Base-by-base conservation (phyloP, 495 filamentous ascomycete species). In the Neurospora discreta region DNA sequence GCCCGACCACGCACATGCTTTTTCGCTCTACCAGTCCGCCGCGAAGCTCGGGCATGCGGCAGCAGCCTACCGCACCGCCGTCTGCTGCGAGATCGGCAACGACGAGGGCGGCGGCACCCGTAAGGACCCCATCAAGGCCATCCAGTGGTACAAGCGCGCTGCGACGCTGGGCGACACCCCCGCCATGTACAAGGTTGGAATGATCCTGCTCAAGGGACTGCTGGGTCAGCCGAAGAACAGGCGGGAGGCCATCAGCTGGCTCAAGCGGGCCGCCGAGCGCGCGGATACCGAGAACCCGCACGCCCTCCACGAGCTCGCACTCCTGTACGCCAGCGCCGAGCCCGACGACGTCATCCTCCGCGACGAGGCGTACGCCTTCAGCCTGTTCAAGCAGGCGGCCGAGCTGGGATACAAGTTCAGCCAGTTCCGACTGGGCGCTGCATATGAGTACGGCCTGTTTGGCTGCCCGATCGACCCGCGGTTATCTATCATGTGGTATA, bases 121-220 rank as follows among this genome's bases (percentile, higher is more conserved):
- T 68, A 92, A 92, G 73, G 95, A 99, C 78, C 92, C 93, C 4
- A 81, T 93, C 75, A 98, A 97, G 82, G 93, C 95, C 10, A 92
- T 98, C 39, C 94, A 98, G 77, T 99, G 95, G 95, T 99, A 98
- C 79, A 94, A 93, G 79, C 93, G 94, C 23, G 93, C 95, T 15
- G 94, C 95, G 1, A 88, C 91, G 8, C 84, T 98, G 6, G 95
- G 95, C 15, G 94, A 98, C 76, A 91, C 92, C 0, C 90, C 94
- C 0, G 95, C 95, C 33, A 96, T 97, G 94, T 99, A 97, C 83
- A 99, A 99, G 81, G 90, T 98, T 81, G 95, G 95, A 69, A 95
- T 97, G 89, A 97, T 99, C 77, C 84, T 92, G 74, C 85, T 97
- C 38, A 98, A 98, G 79, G 95, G 94, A 26, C 86, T 98, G n/a